Evolutionary conservation across 176 grass and related monocot species (phyloP).

Genomic region (Juncus effusus): DNA sequence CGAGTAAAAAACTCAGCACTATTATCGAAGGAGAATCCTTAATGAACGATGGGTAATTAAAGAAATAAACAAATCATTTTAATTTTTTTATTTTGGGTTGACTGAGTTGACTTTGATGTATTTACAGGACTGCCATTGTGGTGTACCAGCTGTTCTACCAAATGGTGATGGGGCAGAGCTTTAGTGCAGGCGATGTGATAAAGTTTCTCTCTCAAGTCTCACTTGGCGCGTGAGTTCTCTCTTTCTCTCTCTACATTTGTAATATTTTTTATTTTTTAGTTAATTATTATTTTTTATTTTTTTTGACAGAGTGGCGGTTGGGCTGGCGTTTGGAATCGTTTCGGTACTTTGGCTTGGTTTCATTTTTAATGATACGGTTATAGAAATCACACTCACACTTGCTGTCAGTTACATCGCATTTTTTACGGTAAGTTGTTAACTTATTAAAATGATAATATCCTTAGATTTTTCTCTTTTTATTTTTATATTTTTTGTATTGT

Average conservation of each 20-base stretch:
- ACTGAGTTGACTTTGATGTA: not conserved
- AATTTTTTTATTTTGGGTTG: no score
- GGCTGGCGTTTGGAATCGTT: slow-evolving; percentile 80
- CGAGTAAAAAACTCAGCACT: slow-evolving; percentile 88
- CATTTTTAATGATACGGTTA: slow-evolving; percentile 94
- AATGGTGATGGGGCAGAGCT: slow-evolving; percentile 77
- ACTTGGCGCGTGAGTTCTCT: slow-evolving; percentile 73
- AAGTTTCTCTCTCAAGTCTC: slow-evolving; percentile 85
- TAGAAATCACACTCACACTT: slow-evolving; percentile 87
- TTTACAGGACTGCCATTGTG: slow-evolving; percentile 94
- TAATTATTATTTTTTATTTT: slow-evolving; percentile 24
- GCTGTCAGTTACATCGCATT: slow-evolving; percentile 98
- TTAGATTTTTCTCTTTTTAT: slow-evolving; percentile 7
- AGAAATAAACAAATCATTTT: not conserved
- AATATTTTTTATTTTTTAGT: not conserved
- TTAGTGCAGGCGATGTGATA: slow-evolving; percentile 65
- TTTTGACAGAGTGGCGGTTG: slow-evolving; percentile 67
- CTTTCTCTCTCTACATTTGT: not conserved
- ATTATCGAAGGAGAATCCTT: slow-evolving; percentile 95
- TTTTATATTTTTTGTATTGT: slow-evolving; percentile 18
- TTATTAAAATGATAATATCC: not conserved
- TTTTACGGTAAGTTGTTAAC: slow-evolving; percentile 68
- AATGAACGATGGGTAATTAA: slow-evolving; percentile 85
- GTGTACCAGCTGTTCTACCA: slow-evolving; percentile 89
- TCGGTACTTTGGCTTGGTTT: slow-evolving; percentile 94